Conservation (phyloP, 805 yeast species). For the Ogataea pilisensis region DNA sequence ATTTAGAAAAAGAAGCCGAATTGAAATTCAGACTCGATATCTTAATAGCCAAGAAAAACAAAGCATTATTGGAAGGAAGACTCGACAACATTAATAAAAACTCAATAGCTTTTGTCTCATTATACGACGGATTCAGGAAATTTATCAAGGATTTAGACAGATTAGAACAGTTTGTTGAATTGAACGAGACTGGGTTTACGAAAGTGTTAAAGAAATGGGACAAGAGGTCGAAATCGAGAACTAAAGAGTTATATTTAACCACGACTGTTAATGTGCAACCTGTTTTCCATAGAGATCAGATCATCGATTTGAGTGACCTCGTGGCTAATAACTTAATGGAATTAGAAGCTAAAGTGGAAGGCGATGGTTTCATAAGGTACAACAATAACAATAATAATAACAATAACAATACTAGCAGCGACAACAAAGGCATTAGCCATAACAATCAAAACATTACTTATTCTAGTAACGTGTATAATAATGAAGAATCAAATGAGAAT, state of each 20-base stretch:
- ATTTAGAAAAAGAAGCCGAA: constrained; percentile 86
- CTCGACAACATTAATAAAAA: constrained; percentile 47
- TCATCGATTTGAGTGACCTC: constrained; percentile 77
- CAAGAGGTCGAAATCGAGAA: constrained; percentile 89
- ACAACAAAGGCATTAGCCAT: neutral
- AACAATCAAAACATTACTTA: no score
- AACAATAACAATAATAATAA: constrained; percentile 12
- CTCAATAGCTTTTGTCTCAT: constrained; percentile 73
- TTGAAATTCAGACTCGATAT: constrained; percentile 75
- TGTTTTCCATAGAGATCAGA: constrained; percentile 85
- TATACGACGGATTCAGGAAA: constrained; percentile 85
- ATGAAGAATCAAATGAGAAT: neutral
- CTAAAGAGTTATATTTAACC: constrained; percentile 85
- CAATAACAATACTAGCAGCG: neutral
- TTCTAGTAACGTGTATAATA: no score
- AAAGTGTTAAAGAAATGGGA: constrained; percentile 98
- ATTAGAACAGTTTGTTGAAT: constrained; percentile 88
- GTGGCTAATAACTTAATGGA: constrained; percentile 66
- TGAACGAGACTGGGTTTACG: constrained; percentile 93
- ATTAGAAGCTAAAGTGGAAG: constrained; percentile 62
- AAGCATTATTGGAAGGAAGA: constrained; percentile 38
- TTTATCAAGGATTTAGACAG: constrained; percentile 85
- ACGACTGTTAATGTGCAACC: constrained; percentile 97
- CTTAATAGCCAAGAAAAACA: constrained; percentile 61
- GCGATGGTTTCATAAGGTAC: constrained; percentile 29